Evolutionary conservation across 1,284 basidiomycete genomes (phyloP).

Genomic region (Singerocomus rubriflavus): DNA sequence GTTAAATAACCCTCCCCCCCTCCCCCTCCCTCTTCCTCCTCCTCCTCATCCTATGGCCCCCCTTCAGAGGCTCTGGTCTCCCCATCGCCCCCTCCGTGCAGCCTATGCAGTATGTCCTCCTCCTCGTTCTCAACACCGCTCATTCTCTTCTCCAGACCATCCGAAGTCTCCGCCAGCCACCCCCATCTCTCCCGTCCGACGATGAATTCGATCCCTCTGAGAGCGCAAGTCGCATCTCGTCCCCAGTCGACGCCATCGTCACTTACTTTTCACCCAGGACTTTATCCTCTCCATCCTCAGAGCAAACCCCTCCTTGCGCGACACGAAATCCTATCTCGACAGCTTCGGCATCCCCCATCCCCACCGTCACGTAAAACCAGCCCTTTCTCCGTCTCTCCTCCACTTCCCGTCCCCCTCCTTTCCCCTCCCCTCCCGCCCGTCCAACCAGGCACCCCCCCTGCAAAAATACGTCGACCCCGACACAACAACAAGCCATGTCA

Average conservation of each 20-base stretch:
- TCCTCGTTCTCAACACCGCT: background rate
- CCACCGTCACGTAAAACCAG: constrained; percentile 25
- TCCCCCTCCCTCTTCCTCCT: background rate
- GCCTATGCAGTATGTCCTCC: constrained; percentile 56
- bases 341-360: constrained; percentile 68
- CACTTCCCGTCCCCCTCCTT: constrained; percentile 15
- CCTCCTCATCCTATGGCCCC: background rate
- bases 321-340: constrained; percentile 86
- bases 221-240: constrained; percentile 40
- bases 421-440: constrained; percentile 10
- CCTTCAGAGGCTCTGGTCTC: background rate
- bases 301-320: constrained; percentile 89
- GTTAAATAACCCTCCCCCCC: constrained; percentile 15
- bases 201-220: constrained; percentile 50
- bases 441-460: constrained; percentile 21
- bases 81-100: constrained; percentile 47
- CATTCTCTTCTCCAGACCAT: constrained; percentile 42
- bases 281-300: constrained; percentile 95
- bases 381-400: constrained; percentile 25
- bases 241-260: background rate
- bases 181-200: constrained; percentile 31
- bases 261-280: constrained; percentile 55
- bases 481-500: constrained; percentile 46
- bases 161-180: constrained; percentile 40
- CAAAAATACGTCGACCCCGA: constrained; percentile 26